These are phyloP conservation scores for Didymella glomerata DNA, from an alignment of 2,329 filamentous ascomycete genomes.

Conservation along the genomic window DNA sequence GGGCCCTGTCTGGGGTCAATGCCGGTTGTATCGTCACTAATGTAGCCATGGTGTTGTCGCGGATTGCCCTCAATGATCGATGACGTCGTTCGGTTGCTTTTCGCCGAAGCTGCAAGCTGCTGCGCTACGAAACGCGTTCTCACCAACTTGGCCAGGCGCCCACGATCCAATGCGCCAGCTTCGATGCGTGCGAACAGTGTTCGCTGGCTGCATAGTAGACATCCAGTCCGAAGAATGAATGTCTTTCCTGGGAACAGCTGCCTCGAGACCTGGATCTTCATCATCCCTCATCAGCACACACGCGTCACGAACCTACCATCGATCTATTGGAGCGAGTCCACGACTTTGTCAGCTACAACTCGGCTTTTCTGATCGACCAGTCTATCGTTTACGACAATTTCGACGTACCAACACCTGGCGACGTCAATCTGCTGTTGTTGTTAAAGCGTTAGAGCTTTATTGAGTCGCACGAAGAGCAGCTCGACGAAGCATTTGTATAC, in stretches of 20 bases:
- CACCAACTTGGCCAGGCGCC: constrained; percentile 2
- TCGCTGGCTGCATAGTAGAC: not conserved
- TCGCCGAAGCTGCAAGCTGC: constrained; percentile 11
- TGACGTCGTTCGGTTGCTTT: constrained; percentile 15
- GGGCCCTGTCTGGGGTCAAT: not conserved
- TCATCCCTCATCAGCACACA: not conserved
- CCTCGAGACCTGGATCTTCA: not conserved
- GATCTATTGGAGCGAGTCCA: not conserved
- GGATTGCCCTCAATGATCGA: constrained; percentile 8
- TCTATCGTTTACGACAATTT: not conserved
- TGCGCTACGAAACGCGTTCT: constrained; percentile 6
- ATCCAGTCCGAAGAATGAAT: not conserved
- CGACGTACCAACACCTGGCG: not conserved
- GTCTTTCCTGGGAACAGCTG: not conserved
- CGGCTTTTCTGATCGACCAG: too few relatives aligned
- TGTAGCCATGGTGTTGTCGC: constrained; percentile 10
- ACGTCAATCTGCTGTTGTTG: not conserved
- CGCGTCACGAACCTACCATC: not conserved
- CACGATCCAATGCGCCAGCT: constrained; percentile 4
- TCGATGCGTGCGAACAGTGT: constrained; percentile 7
- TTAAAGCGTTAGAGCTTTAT: not conserved
- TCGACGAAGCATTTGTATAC: not conserved
- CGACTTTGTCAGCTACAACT: not conserved
- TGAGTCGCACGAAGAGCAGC: not conserved
- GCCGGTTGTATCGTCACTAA: constrained; percentile 4